Evolutionary conservation across 768 basidiomycete genomes (phyloP), one percentile per base, ranked within the genome.

Genomic region (Amanita molliuscula): DNA sequence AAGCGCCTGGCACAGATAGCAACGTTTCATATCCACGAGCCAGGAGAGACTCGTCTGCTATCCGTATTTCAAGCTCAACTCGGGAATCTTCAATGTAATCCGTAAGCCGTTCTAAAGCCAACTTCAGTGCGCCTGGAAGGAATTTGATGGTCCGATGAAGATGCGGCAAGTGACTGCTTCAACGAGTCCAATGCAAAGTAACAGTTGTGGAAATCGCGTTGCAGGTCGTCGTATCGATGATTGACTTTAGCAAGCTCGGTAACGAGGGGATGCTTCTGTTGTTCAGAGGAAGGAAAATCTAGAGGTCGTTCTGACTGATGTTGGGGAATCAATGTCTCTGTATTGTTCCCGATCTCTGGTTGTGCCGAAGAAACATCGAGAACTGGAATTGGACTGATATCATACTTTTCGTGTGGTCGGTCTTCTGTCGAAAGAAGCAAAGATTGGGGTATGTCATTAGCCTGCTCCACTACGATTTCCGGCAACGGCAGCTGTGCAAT

Each of bases 41-140:
- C 0, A 82, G 68, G 11, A 90, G 72, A 9, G 72, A 74, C 54
- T 87, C 87, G 59, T 92, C 88, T 2, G 83, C 75, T 8, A 81
- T 66, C 20, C 79, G 76, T 35, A 91, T 90, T 65, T 91, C 88
- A 18, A 92, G 66, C 59, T 91, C 88, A 8, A 92, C 88, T 1
- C 85, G 78, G 1, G 79, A 79, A 55, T 90, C 88, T 60, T 90
- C 88, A 4, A 77, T 77, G 58, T 76, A 86, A 59, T 92, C 85
- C 47, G 79, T 72, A 37, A 92, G 69, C 6, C 88, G 72, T 21
- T 77, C 70, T 15, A 85, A 64, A 4, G 79, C 81, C 0, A 68
- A 69, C 16, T 65, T 65, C 3, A 90, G 57, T 13, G 78, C 61
- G 4, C 69, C 63, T n/a, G 3, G 56, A 25, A 6, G 65, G 56